Base-by-base conservation (phyloP, 192 early-diverging fungal species). In the Backusella mclennaniae region DNA sequence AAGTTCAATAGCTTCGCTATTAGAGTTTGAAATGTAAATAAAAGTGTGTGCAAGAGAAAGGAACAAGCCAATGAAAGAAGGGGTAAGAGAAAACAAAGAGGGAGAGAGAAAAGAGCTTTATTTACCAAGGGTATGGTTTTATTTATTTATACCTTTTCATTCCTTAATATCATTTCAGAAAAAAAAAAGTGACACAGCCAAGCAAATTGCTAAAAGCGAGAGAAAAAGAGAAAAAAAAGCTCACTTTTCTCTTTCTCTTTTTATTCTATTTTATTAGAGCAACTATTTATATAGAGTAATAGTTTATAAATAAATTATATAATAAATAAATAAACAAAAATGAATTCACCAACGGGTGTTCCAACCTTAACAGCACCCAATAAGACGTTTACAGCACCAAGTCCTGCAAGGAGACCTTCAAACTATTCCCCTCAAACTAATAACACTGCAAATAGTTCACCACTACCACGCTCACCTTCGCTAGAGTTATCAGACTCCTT, bases 401-500 rank as follows among this genome's bases (percentile, higher is more conserved):
- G 35, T 69, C 35, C 33, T 39, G 35, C 68, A 39, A 69, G 68
- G 38, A 69, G 68, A 41, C 68, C 68, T 69, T 69, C 68, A 38
- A 69, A 38, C 38, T 69, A 38, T 41, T 41, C 19, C 6, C 31
- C 33, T 68, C 29, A 31, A 11, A 69, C 35, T 41, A 69, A 8
- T 39, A 68, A 63, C 56, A 69, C 68, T 41, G 35, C 68, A 14
- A 63, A 26, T 63, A 63, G 26, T 6, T 69, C 38, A 59, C 23
- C 56, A 21, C 36, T 56, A 66, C 53, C 44, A 42, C 73, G 53
- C 9, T 74, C 73, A 23, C 49, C 49, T 36, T 74, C 73, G 39
- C 36, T 74, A 63, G 70, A 72, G 44, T 26, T 72, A 35, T 72
- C 73, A 63, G 73, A 74, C 53, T 74, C 73, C 19, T 74, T 74